Percentiles rank a stretch among this genome's conserved stretches.
Evolutionary conservation across 108 stramenopile genomes (phyloP).

Genomic region (Cyclotella cryptica): DNA sequence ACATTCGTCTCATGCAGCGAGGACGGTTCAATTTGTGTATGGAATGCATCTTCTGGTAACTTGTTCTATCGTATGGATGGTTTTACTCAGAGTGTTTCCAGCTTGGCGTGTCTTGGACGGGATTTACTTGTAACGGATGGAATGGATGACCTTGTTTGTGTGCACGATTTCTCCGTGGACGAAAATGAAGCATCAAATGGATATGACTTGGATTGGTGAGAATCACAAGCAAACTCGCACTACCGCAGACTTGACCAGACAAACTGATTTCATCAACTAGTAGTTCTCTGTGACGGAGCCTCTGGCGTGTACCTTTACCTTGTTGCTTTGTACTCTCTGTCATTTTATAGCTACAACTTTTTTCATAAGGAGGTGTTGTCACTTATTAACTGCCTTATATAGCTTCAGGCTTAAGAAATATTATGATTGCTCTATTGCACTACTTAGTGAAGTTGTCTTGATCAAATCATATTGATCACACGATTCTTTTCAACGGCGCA

Average conservation of each 20-base stretch:
- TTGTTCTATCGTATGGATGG: conserved; percentile 71
- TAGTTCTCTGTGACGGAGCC: too few relatives aligned
- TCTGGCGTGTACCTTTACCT: too few relatives aligned
- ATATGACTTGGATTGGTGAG: conserved; percentile 58
- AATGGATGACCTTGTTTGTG: conserved; percentile 68
- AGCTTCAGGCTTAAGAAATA: too few relatives aligned
- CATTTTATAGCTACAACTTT: too few relatives aligned
- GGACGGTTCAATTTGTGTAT: conserved; percentile 65
- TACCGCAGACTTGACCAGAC: background rate
- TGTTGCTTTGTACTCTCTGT: too few relatives aligned
- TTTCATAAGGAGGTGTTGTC: too few relatives aligned
- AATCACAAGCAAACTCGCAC: background rate
- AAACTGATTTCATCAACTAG: too few relatives aligned
- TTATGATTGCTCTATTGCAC: too few relatives aligned
- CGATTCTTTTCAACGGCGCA: too few relatives aligned
- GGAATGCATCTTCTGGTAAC: conserved; percentile 58
- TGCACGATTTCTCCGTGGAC: conserved; percentile 71
- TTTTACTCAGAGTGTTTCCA: conserved; percentile 55
- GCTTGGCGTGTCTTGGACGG: conserved; percentile 58
- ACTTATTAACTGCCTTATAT: too few relatives aligned
- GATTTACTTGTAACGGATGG: conserved; percentile 71
- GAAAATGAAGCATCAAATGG: conserved; percentile 36
- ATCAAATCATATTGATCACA: too few relatives aligned
- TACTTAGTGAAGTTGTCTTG: too few relatives aligned
- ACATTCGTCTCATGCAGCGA: conserved; percentile 57